These are phyloP conservation scores for Hemerocallis citrina DNA, from an alignment of 106 monocot species.

Conservation along the genomic window DNA sequence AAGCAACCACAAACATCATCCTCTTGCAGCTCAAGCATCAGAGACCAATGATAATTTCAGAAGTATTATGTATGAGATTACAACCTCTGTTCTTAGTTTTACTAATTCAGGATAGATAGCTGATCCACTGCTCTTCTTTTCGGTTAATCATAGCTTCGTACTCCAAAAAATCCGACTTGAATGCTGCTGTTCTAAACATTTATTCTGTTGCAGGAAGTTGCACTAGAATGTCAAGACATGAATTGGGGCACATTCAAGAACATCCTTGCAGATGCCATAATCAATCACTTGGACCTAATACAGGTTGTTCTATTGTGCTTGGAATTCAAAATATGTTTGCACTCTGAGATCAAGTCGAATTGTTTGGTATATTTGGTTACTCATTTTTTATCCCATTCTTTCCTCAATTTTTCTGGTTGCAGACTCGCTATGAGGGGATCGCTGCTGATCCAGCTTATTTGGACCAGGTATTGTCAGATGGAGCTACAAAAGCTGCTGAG, in stretches of 20 bases:
- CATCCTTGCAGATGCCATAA: constrained; percentile 65
- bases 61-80: too few species aligned
- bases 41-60: too few species aligned
- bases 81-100: background rate
- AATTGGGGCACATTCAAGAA: constrained; percentile 91
- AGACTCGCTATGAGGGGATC: constrained; percentile 71
- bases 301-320: constrained; percentile 51
- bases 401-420: background rate
- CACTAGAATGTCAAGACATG: constrained; percentile 67
- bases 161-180: background rate
- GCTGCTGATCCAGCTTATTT: constrained; percentile 62
- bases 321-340: background rate
- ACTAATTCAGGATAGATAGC: background rate
- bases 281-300: constrained; percentile 75
- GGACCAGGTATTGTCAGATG: constrained; percentile 60
- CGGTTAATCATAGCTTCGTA: background rate
- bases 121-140: background rate
- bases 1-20: too few species aligned
- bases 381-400: background rate
- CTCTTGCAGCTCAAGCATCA: too few species aligned
- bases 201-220: constrained; percentile 61
- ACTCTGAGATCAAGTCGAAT: too few species aligned
- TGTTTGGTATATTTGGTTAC: background rate
- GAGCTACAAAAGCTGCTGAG: constrained; percentile 61
- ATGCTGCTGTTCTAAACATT: background rate